Evolutionary conservation across 2,329 filamentous ascomycete genomes (phyloP).

Genomic region (Verticillium albo-atrum): DNA sequence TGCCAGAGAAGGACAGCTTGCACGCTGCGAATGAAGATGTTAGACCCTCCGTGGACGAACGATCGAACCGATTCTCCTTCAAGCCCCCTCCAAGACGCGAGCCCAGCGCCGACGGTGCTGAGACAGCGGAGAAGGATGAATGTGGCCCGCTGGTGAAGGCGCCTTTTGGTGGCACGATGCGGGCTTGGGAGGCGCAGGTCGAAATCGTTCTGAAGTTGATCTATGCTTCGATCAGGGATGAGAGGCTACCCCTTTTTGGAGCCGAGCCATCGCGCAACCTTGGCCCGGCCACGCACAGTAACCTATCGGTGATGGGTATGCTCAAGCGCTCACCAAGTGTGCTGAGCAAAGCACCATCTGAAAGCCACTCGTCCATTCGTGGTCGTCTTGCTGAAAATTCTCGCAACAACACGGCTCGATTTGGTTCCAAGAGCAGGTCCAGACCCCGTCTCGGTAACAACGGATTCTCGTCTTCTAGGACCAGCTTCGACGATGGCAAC

Average conservation of each 20-base stretch:
- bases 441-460: conserved; percentile 70
- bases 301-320: conserved; percentile 69
- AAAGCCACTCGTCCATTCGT: conserved; percentile 64
- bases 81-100: conserved; percentile 42
- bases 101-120: conserved; percentile 27
- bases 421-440: conserved; percentile 82
- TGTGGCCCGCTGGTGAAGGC: conserved; percentile 74
- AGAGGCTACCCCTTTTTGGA: conserved; percentile 82
- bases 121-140: conserved; percentile 36
- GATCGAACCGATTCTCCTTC: conserved; percentile 44
- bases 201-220: conserved; percentile 90
- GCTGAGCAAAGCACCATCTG: conserved; percentile 88
- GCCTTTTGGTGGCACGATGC: conserved; percentile 69
- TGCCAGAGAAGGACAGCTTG: conserved; percentile 37
- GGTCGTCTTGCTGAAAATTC: conserved; percentile 62
- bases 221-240: conserved; percentile 82
- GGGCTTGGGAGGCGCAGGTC: conserved; percentile 83
- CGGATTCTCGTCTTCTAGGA: conserved; percentile 84
- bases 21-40: conserved; percentile 22
- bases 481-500: conserved; percentile 86
- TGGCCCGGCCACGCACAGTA: conserved; percentile 46
- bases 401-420: conserved; percentile 58
- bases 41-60: conserved; percentile 30
- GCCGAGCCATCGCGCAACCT: conserved; percentile 46
- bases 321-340: conserved; percentile 86